Evolutionary conservation across 1,284 basidiomycete genomes (phyloP).

Genomic region (Baeospora myosura): DNA sequence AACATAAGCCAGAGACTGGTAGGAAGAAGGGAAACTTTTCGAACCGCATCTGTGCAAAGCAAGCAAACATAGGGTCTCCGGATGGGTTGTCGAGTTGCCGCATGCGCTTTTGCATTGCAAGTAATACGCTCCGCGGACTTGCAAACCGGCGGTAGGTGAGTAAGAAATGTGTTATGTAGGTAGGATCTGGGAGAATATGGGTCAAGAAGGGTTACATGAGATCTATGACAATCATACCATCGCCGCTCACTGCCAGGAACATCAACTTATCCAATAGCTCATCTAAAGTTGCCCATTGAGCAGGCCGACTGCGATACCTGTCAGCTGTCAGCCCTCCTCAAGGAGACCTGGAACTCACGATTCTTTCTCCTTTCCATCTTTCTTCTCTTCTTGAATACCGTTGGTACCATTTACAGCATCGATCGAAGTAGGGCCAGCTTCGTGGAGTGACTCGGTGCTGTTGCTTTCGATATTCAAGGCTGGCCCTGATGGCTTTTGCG

Average conservation of each 20-base stretch:
- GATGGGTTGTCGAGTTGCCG: conserved; percentile 62
- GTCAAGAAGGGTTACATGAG: conserved; percentile 6
- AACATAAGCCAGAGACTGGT: conserved; percentile 12
- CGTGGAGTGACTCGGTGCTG: conserved; percentile 1
- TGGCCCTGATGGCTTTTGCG: conserved; percentile 33
- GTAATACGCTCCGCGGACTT: conserved; percentile 63
- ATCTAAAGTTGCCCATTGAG: conserved; percentile 65
- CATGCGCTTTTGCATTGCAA: conserved; percentile 80
- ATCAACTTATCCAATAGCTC: conserved; percentile 71
- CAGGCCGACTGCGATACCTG: conserved; percentile 38
- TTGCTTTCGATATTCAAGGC: conserved; percentile 11
- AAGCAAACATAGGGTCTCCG: conserved; percentile 76
- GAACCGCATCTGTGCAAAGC: conserved; percentile 77
- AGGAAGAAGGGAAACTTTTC: conserved; percentile 12
- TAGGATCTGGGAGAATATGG: conserved; percentile 44
- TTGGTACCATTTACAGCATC: conserved; percentile 15
- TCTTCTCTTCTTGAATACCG: conserved; percentile 20
- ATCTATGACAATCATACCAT: conserved; percentile 41
- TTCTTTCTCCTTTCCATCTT: conserved; percentile 31
- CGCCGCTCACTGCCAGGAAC: conserved; percentile 68
- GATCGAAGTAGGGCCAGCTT: conserved; percentile 3
- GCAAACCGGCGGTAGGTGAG: conserved; percentile 75
- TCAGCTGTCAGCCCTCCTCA: not conserved
- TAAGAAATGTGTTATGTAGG: conserved; percentile 70
- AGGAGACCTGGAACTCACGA: conserved; percentile 27